A percentile compares a stretch with the other conserved stretches of the same genome.
These are phyloP conservation scores for Cyclotella sp. DNA, from an alignment of 108 stramenopile species.

Conservation along the genomic window DNA sequence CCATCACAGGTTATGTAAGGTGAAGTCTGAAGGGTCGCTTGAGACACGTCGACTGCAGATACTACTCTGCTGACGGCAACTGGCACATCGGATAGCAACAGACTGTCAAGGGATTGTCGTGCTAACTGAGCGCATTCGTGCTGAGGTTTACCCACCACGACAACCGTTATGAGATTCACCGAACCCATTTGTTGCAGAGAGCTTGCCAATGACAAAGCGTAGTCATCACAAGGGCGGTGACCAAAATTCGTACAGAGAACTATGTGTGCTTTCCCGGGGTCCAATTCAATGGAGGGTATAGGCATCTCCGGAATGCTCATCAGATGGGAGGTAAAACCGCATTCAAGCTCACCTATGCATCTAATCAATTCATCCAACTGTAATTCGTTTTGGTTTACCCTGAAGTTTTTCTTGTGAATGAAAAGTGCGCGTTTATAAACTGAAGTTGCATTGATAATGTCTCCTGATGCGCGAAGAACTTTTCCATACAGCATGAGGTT, in stretches of 20 bases:
- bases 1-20: slow-evolving; percentile 31
- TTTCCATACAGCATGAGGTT: slow-evolving; percentile 49
- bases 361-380: slow-evolving; percentile 23
- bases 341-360: slow-evolving; percentile 16
- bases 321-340: not conserved
- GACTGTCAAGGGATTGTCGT: slow-evolving; percentile 38
- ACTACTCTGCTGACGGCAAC: slow-evolving; percentile 26
- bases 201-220: slow-evolving; percentile 28
- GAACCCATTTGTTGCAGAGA: slow-evolving; percentile 45
- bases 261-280: slow-evolving; percentile 21
- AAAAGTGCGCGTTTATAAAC: slow-evolving; percentile 39
- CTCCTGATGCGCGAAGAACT: slow-evolving; percentile 35
- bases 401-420: slow-evolving; percentile 47
- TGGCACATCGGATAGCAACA: slow-evolving; percentile 39
- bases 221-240: slow-evolving; percentile 36
- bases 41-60: not conserved
- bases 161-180: slow-evolving; percentile 36
- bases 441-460: slow-evolving; percentile 19
- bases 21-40: slow-evolving; percentile 15
- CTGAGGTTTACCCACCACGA: slow-evolving; percentile 34
- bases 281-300: slow-evolving; percentile 17
- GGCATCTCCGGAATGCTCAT: slow-evolving; percentile 24
- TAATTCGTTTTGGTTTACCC: slow-evolving; percentile 19
- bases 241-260: slow-evolving; percentile 47
- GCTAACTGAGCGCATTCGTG: slow-evolving; percentile 27